These are phyloP conservation scores for Cornus controversa DNA, from an alignment of 148 eudicot genomes.

Conservation along the genomic window DNA sequence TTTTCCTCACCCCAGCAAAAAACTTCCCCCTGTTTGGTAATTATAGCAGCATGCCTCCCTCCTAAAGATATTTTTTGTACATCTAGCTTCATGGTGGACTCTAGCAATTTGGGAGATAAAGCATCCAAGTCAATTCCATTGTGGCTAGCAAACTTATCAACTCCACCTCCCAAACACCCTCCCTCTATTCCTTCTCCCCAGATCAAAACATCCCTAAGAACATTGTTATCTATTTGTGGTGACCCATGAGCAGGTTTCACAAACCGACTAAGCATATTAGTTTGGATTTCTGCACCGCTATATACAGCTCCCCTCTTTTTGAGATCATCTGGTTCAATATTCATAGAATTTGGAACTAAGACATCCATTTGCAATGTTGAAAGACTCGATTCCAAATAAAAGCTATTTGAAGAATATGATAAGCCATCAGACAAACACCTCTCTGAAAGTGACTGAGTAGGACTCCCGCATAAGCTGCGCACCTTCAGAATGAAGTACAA, in stretches of 20 bases:
- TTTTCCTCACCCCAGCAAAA: conserved; percentile 49
- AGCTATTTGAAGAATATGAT: conserved; percentile 40
- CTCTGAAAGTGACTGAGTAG: conserved; percentile 28
- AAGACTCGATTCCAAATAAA: conserved; percentile 35
- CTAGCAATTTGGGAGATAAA: conserved; percentile 32
- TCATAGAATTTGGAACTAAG: conserved; percentile 24
- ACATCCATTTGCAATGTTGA: conserved; percentile 23
- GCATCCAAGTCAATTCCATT: conserved; percentile 20
- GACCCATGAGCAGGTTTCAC: conserved; percentile 14
- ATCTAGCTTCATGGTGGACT: conserved; percentile 35
- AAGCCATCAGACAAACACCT: conserved; percentile 36
- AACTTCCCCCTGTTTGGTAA: conserved; percentile 48
- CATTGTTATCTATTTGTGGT: neutral
- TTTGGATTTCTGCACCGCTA: neutral
- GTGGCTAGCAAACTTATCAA: conserved; percentile 9
- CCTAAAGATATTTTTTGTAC: conserved; percentile 32
- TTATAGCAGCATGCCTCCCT: conserved; percentile 35
- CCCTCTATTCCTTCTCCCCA: conserved; percentile 45
- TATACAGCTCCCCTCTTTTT: conserved; percentile 13
- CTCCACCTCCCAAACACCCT: conserved; percentile 28
- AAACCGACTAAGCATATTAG: conserved; percentile 15
- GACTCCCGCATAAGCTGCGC: conserved; percentile 32
- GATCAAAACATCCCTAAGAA: conserved; percentile 34
- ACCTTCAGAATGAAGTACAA: conserved; percentile 28
- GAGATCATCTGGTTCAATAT: conserved; percentile 12